Conservation (phyloP, 139 green algal species). For the Volvox africanus region DNA sequence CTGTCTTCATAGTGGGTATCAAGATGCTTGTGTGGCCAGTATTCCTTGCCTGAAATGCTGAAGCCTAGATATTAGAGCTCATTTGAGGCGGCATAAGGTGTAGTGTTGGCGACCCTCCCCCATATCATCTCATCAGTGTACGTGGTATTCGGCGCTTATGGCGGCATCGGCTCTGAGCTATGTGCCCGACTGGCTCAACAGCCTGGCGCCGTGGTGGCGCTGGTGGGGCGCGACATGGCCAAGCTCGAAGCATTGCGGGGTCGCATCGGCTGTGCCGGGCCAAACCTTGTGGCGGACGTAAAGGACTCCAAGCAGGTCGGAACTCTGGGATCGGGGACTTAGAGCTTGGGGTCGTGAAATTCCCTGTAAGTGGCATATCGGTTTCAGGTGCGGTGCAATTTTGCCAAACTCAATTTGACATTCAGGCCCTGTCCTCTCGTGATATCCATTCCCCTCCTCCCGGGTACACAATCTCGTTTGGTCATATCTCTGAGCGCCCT, state of each 20-base stretch:
- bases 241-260: constrained; percentile 64
- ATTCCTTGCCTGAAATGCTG: no score
- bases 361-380: no score
- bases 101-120: not conserved
- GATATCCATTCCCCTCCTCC: not conserved
- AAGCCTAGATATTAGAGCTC: not conserved
- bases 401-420: not conserved
- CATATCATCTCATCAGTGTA: constrained; percentile 70
- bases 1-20: not conserved
- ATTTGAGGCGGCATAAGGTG: not conserved
- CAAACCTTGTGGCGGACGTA: constrained; percentile 58
- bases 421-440: not conserved
- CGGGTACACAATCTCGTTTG: not conserved
- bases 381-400: no score
- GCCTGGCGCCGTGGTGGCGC: constrained; percentile 66
- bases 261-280: constrained; percentile 19
- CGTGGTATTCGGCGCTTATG: constrained; percentile 81
- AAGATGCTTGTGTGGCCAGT: not conserved
- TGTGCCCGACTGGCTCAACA: constrained; percentile 61
- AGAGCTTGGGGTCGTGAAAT: no score
- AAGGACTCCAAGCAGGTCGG: constrained; percentile 70
- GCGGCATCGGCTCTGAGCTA: constrained; percentile 81
- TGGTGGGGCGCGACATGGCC: constrained; percentile 64
- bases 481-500: not conserved
- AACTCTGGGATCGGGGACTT: no score